Conservation (phyloP, 768 basidiomycete genomes). For the Pleurotus eryngii region DNA sequence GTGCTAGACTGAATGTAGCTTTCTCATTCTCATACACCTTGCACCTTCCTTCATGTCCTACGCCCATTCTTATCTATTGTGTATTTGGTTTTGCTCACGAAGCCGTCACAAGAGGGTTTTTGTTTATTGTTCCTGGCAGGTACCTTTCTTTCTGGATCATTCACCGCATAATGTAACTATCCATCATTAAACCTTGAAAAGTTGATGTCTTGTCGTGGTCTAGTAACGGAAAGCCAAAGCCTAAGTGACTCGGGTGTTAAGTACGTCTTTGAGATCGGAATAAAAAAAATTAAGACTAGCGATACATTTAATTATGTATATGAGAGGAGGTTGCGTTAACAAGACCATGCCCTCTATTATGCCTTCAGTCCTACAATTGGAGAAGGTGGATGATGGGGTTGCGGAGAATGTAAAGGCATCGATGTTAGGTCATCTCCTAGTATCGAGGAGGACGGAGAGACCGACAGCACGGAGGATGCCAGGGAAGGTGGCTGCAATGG, state of each 20-base stretch:
- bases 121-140: conserved; percentile 6
- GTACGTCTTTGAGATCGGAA: no score
- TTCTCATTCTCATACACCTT: no score
- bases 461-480: neutral
- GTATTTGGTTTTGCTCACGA: neutral
- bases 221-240: no score
- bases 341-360: neutral
- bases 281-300: conserved; percentile 4
- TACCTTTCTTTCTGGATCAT: conserved; percentile 4
- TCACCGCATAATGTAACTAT: neutral
- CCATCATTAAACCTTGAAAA: neutral
- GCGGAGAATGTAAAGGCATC: neutral
- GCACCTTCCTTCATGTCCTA: neutral
- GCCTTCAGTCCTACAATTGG: conserved; percentile 1
- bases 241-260: no score
- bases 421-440: neutral
- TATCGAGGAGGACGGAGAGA: neutral
- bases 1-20: no score
- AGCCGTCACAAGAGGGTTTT: neutral
- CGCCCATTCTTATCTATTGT: neutral
- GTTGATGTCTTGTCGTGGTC: no score
- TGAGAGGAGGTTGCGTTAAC: neutral
- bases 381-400: conserved; percentile 1
- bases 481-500: neutral
- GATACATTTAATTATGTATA: conserved; percentile 1